Conservation (phyloP, 2,329 filamentous ascomycete genomes). For the Apiospora sp. region DNA sequence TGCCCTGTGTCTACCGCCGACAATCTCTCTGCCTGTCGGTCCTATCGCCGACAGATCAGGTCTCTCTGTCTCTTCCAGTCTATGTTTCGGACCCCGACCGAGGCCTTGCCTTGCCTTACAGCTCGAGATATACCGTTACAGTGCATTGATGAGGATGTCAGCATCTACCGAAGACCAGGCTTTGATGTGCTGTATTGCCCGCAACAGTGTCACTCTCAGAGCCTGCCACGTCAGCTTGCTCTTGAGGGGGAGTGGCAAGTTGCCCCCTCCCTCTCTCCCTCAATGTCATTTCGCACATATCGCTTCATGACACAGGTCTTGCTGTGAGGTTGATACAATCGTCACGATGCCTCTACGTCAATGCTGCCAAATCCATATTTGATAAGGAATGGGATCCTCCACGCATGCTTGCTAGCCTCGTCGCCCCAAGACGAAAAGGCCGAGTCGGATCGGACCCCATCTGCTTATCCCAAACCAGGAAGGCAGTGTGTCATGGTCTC, state of each 20-base stretch:
- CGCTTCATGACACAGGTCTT: not conserved
- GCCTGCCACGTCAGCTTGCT: constrained; percentile 9
- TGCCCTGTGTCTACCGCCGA: constrained; percentile 2
- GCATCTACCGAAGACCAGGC: not conserved
- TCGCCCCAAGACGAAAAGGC: too few relatives aligned
- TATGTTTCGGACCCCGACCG: not conserved
- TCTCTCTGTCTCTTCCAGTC: not conserved
- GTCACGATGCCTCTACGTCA: not conserved
- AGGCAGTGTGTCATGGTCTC: not conserved
- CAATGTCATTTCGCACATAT: not conserved
- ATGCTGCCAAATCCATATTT: constrained; percentile 3
- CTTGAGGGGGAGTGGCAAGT: not conserved
- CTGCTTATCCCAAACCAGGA: not conserved
- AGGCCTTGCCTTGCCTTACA: not conserved
- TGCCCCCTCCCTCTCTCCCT: not conserved
- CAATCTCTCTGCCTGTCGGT: not conserved
- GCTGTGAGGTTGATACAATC: not conserved
- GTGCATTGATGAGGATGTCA: not conserved
- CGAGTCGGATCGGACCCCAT: not conserved
- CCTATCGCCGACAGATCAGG: too few relatives aligned
- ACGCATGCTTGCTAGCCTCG: not conserved
- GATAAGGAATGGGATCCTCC: not conserved
- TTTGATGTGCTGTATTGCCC: constrained; percentile 9
- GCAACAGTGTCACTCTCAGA: not conserved
- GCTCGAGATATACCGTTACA: not conserved